Percentiles rank a stretch among this genome's conserved stretches.
These are phyloP conservation scores for Plasmodium berghei DNA, from an alignment of 169 alveolate species.

Conservation along the genomic window DNA sequence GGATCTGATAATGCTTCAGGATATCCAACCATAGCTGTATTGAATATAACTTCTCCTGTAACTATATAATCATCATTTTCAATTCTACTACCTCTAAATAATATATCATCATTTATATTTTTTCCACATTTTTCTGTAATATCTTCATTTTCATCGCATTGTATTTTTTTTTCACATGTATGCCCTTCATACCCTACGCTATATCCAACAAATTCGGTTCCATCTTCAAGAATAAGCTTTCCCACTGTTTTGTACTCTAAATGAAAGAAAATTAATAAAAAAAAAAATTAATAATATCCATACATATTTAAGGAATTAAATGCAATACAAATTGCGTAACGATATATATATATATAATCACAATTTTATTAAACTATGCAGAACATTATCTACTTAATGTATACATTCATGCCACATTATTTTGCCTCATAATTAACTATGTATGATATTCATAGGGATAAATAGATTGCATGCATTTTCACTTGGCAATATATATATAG, in stretches of 20 bases:
- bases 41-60: constrained; percentile 90
- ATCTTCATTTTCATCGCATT: constrained; percentile 11
- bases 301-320: not conserved
- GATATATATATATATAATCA: too few species aligned
- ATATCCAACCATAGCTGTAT: constrained; percentile 92
- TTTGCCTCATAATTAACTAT: too few species aligned
- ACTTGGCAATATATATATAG: not conserved
- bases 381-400: too few species aligned
- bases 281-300: not conserved
- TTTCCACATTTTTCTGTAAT: not conserved
- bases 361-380: too few species aligned
- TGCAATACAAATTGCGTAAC: too few species aligned
- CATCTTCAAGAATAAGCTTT: constrained; percentile 65
- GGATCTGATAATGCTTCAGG: constrained; percentile 93
- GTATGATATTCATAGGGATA: too few species aligned
- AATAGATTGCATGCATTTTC: not conserved
- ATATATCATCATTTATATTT: constrained; percentile 28
- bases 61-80: constrained; percentile 76
- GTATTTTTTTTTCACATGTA: constrained; percentile 5
- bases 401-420: too few species aligned
- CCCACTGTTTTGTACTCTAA: constrained; percentile 70
- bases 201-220: constrained; percentile 58
- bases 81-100: constrained; percentile 32
- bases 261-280: not conserved
- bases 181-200: constrained; percentile 71